Conservation (phyloP, 1,139 yeast species). For the Tardiomyces blankii region DNA sequence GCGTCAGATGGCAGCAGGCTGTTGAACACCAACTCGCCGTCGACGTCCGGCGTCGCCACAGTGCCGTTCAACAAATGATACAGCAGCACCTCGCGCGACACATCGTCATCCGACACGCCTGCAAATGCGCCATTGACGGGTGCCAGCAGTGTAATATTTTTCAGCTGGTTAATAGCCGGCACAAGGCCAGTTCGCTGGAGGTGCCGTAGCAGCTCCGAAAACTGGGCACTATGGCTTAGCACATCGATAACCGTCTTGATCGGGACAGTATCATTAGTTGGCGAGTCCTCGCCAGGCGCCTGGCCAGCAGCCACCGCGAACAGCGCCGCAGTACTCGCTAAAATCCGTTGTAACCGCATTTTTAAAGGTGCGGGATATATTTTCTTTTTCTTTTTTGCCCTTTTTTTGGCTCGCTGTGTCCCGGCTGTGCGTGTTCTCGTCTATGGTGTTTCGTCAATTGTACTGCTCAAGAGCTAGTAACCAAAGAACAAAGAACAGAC, state of each 20-base stretch:
- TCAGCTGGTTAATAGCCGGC: conserved; percentile 52
- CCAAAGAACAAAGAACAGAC: too few relatives aligned
- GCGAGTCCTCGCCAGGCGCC: too few relatives aligned
- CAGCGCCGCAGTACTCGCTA: too few relatives aligned
- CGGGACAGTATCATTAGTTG: conserved; percentile 4
- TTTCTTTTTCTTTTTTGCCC: too few relatives aligned
- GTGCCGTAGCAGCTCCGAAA: conserved; percentile 53
- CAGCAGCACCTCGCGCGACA: conserved; percentile 23
- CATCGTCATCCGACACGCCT: conserved; percentile 15
- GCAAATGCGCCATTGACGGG: conserved; percentile 80
- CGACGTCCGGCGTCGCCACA: conserved; percentile 10
- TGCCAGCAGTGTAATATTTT: conserved; percentile 68
- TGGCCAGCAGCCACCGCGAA: too few relatives aligned
- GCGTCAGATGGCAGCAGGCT: conserved; percentile 6
- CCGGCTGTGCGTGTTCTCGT: too few relatives aligned
- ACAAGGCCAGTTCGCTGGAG: conserved; percentile 60
- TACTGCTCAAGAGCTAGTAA: too few relatives aligned
- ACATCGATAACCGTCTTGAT: conserved; percentile 54
- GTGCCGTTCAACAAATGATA: conserved; percentile 26
- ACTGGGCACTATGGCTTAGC: conserved; percentile 62
- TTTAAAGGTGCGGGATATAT: too few relatives aligned
- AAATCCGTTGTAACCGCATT: too few relatives aligned
- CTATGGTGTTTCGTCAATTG: too few relatives aligned
- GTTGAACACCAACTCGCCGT: conserved; percentile 8
- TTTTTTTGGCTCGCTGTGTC: too few relatives aligned